Evolutionary conservation across 2,329 filamentous ascomycete species (phyloP), one percentile per base, ranked within the genome.

Genomic region (Capronia americana): DNA sequence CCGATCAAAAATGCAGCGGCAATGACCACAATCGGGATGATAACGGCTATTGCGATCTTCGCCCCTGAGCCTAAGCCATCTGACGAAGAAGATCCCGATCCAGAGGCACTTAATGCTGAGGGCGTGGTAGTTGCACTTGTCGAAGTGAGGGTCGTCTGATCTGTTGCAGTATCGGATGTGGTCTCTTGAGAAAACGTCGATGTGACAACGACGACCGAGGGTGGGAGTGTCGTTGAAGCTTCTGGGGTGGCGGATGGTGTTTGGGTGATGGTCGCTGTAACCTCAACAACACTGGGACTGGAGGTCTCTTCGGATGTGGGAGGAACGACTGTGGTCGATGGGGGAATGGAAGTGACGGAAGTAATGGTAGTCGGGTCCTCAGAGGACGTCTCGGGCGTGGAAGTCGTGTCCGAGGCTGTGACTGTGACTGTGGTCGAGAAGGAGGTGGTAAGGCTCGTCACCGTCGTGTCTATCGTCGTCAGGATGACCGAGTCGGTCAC

Each of bases 21-120:
- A 8, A 94, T 79, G 1, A 90, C 92, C 0, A 89, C 92, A 57
- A 99, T 94, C 4, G 95, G 95, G 1, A 98, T 91, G 5, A 97
- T 92, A 0, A 99, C 95, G 2, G 93, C 94, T 58, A 98, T 89
- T 7, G 95, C 94, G 68, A 96, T 97, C 72, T 87, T 93, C 56
- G 90, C 90, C 38, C 85, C 77, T 4, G 79, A 73, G 11, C 79
- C 79, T 8, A 83, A 76, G 17, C 81, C 80, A 38, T 70, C 63
- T 11, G 73, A 75, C 30, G 69, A 67, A n/a, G 53, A 41, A 11
- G 61, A 64, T 7, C 58, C 59, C 8, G 65, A 65, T 5, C 62
- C 61, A 4, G 65, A 63, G 11, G 71, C 60, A 53, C 64, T 67
- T 20, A 72, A 41, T 8, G 72, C 71, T 57, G 73, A 65, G n/a